Base-by-base conservation (phyloP, 148 eudicot genomes). In the Vaccinium vitisidaea region DNA sequence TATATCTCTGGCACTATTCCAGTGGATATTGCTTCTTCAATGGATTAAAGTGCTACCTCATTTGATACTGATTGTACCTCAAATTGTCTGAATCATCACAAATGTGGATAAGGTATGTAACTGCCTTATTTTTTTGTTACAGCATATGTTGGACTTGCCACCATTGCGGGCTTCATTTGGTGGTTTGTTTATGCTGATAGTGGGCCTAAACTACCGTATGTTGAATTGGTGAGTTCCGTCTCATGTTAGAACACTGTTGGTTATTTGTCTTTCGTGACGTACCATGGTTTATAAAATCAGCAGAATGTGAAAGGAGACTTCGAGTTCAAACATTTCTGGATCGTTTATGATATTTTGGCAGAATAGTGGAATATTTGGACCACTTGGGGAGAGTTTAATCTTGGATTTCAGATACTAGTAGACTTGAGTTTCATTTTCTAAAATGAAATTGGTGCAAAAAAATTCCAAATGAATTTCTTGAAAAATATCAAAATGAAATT, bases 91-190 rank as follows among this genome's bases (percentile, higher is more conserved):
- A 36, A 10, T 30, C 1, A 0, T 32, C 15, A 56, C 53, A 69
- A 25, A 25, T 59, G 15, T 39, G 21, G 43, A 75, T 59, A 43
- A 25, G 53, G 6, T 50, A 39, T 56, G 30, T 84, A 84, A 84
- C 63, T 67, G 46, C 56, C 75, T 84, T 80, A 48, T 89, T 80
- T 84, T 55, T 63, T 89, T 87, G 55, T 49, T 86, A 91, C 94
- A 97, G 99, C 91, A 84, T 97, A 97, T 90, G 99, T 95, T 84
- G 99, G 99, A 83, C 96, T 97, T 88, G 98, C 99, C 77, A 97
- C 99, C 77, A 88, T 97, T 88, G 98, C 94, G 32, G 99, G 99
- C 52, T 97, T 97, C 91, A 93, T 97, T 86, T 97, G 99, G 99
- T 97, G 99, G 99, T 97, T 95, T 87, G 83, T 97, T 83, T 97